These are phyloP conservation scores for Saccharomycopsis hybrid DNA, from an alignment of 1,139 yeast species.

Conservation along the genomic window DNA sequence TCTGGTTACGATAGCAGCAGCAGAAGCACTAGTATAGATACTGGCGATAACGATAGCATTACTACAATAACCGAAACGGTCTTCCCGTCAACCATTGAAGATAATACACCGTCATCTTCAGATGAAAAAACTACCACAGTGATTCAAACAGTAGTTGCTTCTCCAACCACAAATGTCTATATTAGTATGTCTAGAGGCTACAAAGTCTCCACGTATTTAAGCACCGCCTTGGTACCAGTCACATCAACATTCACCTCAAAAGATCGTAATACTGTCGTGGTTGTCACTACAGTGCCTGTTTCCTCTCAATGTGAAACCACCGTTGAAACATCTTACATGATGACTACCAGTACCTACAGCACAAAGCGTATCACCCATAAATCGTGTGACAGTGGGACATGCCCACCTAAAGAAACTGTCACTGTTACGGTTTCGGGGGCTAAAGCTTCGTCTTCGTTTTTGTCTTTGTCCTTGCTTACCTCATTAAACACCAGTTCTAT, in stretches of 20 bases:
- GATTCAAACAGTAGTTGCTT: neutral
- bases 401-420: neutral
- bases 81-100: neutral
- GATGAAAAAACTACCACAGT: constrained; percentile 12
- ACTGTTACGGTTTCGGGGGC: constrained; percentile 2
- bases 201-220: constrained; percentile 10
- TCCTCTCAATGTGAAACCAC: constrained; percentile 12
- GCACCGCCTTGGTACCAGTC: constrained; percentile 12
- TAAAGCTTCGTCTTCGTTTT: neutral
- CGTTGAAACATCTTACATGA: constrained; percentile 11
- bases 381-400: neutral
- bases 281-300: constrained; percentile 8
- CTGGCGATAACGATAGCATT: neutral
- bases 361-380: neutral
- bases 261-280: constrained; percentile 10
- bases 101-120: neutral
- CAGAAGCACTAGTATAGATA: neutral
- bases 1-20: neutral
- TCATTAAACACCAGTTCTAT: neutral
- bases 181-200: constrained; percentile 11
- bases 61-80: constrained; percentile 2
- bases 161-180: neutral
- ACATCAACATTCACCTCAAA: constrained; percentile 13
- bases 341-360: constrained; percentile 6
- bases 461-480: neutral